Conservation (phyloP, 129 eudicot species). For the Helianthus tuberosus region DNA sequence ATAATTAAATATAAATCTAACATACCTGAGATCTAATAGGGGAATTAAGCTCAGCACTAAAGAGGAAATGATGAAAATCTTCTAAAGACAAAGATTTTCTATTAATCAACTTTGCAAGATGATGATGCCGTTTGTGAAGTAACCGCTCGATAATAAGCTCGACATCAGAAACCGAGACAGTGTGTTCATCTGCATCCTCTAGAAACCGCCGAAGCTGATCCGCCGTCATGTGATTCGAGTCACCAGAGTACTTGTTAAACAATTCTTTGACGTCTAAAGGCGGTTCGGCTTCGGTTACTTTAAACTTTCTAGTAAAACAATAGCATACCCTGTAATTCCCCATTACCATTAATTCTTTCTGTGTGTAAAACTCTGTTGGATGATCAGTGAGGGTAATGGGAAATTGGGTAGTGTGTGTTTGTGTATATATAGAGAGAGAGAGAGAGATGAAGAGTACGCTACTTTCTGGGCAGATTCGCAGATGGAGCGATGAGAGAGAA, state of each 20-base stretch:
- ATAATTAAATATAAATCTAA: background rate
- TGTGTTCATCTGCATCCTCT: conserved; percentile 35
- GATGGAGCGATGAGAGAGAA: conserved; percentile 2
- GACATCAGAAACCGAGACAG: conserved; percentile 40
- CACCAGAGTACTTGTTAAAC: conserved; percentile 51
- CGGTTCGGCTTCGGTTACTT: conserved; percentile 51
- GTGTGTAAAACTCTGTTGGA: background rate
- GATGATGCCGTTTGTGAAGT: conserved; percentile 56
- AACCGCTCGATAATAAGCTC: conserved; percentile 54
- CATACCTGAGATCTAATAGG: conserved; percentile 56
- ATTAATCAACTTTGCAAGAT: conserved; percentile 49
- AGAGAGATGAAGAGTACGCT: conserved; percentile 8
- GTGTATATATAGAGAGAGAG: conserved; percentile 17
- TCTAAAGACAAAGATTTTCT: conserved; percentile 57
- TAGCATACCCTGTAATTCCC: conserved; percentile 70
- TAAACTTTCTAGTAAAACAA: conserved; percentile 67
- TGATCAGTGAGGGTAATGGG: background rate
- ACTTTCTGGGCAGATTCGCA: conserved; percentile 14
- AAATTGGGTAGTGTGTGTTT: background rate
- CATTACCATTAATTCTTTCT: conserved; percentile 27
- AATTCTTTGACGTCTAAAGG: conserved; percentile 62
- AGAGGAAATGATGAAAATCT: conserved; percentile 67
- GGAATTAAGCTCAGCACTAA: conserved; percentile 69
- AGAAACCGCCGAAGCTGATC: conserved; percentile 75
- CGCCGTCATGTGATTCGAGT: conserved; percentile 58